A percentile compares a stretch with the other conserved stretches of the same genome.
phyloP scores from a whole-genome alignment of 495 filamentous ascomycete genomes.

The Cudoniella acicularis region DNA sequence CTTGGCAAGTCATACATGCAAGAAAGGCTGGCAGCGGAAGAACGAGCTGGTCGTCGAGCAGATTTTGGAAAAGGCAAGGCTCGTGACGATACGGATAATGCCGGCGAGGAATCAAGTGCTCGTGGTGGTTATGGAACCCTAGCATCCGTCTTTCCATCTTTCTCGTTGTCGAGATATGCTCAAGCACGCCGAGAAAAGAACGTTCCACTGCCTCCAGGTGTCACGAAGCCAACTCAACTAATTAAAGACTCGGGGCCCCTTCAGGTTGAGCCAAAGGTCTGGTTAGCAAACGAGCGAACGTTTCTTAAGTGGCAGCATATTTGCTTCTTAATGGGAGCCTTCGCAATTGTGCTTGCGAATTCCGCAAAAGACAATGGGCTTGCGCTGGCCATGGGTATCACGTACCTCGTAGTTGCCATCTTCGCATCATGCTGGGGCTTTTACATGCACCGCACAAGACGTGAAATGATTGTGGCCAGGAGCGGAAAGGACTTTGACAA shows the following conservation, averaged over 20 bases:
- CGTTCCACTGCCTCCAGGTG: constrained; percentile 68
- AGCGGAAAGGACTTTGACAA: constrained; percentile 94
- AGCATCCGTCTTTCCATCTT: constrained; percentile 63
- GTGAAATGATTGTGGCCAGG: constrained; percentile 72
- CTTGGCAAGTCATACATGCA: constrained; percentile 50
- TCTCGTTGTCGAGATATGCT: constrained; percentile 69
- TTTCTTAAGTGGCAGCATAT: constrained; percentile 99
- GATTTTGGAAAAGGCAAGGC: constrained; percentile 4
- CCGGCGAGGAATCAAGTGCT: constrained; percentile 4
- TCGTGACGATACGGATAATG: neutral
- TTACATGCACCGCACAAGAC: constrained; percentile 70
- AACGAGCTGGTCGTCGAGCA: constrained; percentile 1
- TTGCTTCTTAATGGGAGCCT: constrained; percentile 72
- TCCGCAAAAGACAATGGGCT: constrained; percentile 73
- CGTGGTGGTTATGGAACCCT: constrained; percentile 43
- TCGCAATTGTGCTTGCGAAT: constrained; percentile 84
- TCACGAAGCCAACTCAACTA: constrained; percentile 75
- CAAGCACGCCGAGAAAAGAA: constrained; percentile 42
- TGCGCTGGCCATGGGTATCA: constrained; percentile 69
- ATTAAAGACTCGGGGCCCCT: constrained; percentile 92
- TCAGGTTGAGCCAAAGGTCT: constrained; percentile 93
- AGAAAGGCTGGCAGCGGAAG: constrained; percentile 29
- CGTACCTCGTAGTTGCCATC: constrained; percentile 76
- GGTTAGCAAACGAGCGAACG: constrained; percentile 96
- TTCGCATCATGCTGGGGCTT: constrained; percentile 88